Evolutionary conservation across 2,329 filamentous ascomycete species (phyloP).

Genomic region (Fonsecaea pedrosoi): DNA sequence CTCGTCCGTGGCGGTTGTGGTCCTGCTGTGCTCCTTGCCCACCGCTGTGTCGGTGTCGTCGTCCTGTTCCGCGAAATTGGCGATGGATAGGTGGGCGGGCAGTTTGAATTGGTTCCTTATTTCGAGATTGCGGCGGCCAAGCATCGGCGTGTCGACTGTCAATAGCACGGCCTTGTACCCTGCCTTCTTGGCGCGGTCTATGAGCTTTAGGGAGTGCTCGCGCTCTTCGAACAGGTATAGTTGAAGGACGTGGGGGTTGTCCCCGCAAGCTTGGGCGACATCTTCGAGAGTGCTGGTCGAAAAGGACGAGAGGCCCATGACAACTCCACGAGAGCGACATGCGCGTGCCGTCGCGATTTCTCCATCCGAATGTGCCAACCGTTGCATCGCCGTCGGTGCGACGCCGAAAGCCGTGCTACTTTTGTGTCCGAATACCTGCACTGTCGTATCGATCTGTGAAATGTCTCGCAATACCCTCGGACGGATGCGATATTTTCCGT

Average conservation of each 20-base stretch:
- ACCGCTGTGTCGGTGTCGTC: slow-evolving; percentile 55
- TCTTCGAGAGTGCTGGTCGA: slow-evolving; percentile 52
- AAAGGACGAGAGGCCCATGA: slow-evolving; percentile 55
- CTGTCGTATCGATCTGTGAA: slow-evolving; percentile 47
- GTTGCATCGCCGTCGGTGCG: slow-evolving; percentile 59
- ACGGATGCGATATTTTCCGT: slow-evolving; percentile 48
- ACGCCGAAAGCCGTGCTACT: slow-evolving; percentile 58
- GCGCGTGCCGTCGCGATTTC: slow-evolving; percentile 57
- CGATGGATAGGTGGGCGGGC: slow-evolving; percentile 36
- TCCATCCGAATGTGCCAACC: slow-evolving; percentile 57
- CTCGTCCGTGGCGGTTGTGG: slow-evolving; percentile 17
- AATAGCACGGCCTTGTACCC: slow-evolving; percentile 60
- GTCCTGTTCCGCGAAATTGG: slow-evolving; percentile 49
- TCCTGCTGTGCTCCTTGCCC: slow-evolving; percentile 5
- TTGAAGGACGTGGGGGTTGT: slow-evolving; percentile 52
- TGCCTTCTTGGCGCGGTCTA: slow-evolving; percentile 50
- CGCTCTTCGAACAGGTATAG: slow-evolving; percentile 59
- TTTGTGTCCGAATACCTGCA: slow-evolving; percentile 51
- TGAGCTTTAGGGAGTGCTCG: slow-evolving; percentile 46
- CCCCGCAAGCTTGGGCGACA: slow-evolving; percentile 50
- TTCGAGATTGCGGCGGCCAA: slow-evolving; percentile 50
- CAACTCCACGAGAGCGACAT: slow-evolving; percentile 47
- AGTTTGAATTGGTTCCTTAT: slow-evolving; percentile 39
- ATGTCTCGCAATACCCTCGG: slow-evolving; percentile 50
- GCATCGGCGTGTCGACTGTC: slow-evolving; percentile 59